Base-by-base conservation (phyloP, 441 rosid species). In the Brassica hybrid region DNA sequence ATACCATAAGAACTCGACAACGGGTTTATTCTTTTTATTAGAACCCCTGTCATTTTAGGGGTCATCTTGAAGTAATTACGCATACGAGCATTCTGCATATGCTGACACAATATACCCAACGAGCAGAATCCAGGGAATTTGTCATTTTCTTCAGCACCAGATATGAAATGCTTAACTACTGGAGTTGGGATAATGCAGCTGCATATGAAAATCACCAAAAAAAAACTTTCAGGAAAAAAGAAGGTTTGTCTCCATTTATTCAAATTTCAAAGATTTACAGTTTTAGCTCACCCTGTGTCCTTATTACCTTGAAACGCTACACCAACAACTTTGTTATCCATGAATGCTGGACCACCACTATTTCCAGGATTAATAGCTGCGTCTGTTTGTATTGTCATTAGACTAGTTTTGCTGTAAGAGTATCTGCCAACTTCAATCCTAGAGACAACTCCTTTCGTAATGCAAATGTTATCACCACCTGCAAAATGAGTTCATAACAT, bases 141-240 rank as follows among this genome's bases (percentile, higher is more conserved):
- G 67, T 86, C 93, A 21, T 71, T 87, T 78, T 86, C 85, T 83
- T 87, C 86, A 57, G 85, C 85, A 48, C 89, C 85, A 73, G 71
- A 59, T 76, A 89, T 83, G 79, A 90, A 92, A 79, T 84, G 89
- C 76, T 84, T 84, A 67, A 90, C 84, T 54, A 92, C 83, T 41
- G 92, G 92, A 84, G 86, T 89, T 6, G 94, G 95, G 76, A 90
- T 92, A 78, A 90, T 88, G 69, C 88, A 90, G 32, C 95, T 92
- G 85, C 76, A 84, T 59, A 17, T 27, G 41, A 48, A 41, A 25
- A 64, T 63, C 67, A 63, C 48, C 48, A 16, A 32, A 14, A 17
- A 34, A 8, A 4, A 27, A 27, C 6, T 14, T 62, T 3, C 0
- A 0, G 21, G 21, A 6, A 34, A 34, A 14, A 32, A 30, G 11